These are phyloP conservation scores for Candida dajiaensis DNA, from an alignment of 805 yeast genomes.

Conservation along the genomic window DNA sequence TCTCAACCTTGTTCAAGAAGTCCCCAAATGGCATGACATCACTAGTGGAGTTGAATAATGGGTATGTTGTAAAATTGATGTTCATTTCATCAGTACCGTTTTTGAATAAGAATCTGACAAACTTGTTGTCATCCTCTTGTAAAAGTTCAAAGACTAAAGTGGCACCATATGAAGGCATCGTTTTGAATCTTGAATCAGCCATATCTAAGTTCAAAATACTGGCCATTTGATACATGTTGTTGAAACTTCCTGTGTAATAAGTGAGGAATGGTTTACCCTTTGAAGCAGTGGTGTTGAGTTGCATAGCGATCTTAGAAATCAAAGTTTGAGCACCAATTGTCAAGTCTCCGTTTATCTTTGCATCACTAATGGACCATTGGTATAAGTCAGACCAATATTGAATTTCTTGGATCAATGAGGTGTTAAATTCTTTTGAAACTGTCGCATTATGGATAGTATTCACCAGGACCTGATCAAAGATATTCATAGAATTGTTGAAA, in stretches of 20 bases:
- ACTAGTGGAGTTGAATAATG: constrained; percentile 31
- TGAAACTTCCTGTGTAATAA: constrained; percentile 41
- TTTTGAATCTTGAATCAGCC: constrained; percentile 33
- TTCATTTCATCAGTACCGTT: constrained; percentile 36
- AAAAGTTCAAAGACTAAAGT: constrained; percentile 40
- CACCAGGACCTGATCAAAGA: constrained; percentile 37
- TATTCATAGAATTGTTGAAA: constrained; percentile 33
- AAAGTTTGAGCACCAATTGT: constrained; percentile 39
- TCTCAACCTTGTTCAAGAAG: constrained; percentile 26
- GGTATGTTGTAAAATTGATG: constrained; percentile 27
- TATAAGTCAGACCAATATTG: constrained; percentile 33
- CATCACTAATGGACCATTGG: constrained; percentile 31
- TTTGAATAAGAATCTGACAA: constrained; percentile 39
- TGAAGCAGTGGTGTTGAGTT: constrained; percentile 31
- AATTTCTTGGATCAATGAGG: constrained; percentile 27
- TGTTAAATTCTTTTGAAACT: constrained; percentile 28
- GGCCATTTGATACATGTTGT: constrained; percentile 36
- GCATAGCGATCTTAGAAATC: constrained; percentile 28
- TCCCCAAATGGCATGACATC: constrained; percentile 31
- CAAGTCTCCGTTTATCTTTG: constrained; percentile 21
- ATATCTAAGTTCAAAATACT: constrained; percentile 30
- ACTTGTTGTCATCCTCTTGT: constrained; percentile 21
- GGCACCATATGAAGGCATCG: constrained; percentile 43
- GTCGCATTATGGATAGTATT: constrained; percentile 36
- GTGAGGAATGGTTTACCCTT: constrained; percentile 32